Evolutionary conservation across 331 rosid species (phyloP).

Genomic region (Telfairia occidentalis): DNA sequence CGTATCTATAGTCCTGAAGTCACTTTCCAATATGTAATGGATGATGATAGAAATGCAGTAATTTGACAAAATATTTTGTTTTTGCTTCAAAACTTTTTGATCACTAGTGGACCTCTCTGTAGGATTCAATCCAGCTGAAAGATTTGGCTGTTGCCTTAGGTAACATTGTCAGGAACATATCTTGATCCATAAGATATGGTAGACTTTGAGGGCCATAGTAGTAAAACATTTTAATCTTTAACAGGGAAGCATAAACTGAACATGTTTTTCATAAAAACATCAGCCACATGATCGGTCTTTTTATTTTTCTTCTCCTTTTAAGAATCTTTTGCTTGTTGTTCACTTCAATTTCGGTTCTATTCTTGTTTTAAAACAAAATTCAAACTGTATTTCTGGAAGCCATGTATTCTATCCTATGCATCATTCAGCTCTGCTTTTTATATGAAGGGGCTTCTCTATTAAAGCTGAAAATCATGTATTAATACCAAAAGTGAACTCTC

Average conservation of each 20-base stretch:
- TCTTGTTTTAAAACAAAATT: background rate
- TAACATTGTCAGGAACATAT: slow-evolving; percentile 6
- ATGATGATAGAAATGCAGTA: slow-evolving; percentile 1
- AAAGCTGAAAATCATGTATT: background rate
- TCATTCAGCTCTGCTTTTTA: background rate
- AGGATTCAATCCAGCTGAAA: slow-evolving; percentile 10
- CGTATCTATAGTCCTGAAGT: slow-evolving; percentile 1
- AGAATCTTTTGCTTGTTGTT: background rate
- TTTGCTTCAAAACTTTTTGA: background rate
- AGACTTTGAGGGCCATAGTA: slow-evolving; percentile 3
- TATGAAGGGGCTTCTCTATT: background rate
- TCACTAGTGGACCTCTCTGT: slow-evolving; percentile 4
- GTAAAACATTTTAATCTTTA: slow-evolving; percentile 4
- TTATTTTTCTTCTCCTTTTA: background rate
- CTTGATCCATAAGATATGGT: slow-evolving; percentile 1
- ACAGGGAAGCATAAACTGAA: background rate
- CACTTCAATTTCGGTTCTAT: background rate
- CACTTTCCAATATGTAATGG: slow-evolving; percentile 9
- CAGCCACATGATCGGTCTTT: background rate
- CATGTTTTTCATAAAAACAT: background rate
- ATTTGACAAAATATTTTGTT: slow-evolving; percentile 10
- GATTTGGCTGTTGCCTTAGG: slow-evolving; percentile 14
- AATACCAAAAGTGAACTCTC: background rate
- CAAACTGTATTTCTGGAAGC: background rate
- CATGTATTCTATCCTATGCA: background rate